These are phyloP conservation scores for Fraxinus albicans DNA, from an alignment of 305 asterid genomes.

Conservation along the genomic window DNA sequence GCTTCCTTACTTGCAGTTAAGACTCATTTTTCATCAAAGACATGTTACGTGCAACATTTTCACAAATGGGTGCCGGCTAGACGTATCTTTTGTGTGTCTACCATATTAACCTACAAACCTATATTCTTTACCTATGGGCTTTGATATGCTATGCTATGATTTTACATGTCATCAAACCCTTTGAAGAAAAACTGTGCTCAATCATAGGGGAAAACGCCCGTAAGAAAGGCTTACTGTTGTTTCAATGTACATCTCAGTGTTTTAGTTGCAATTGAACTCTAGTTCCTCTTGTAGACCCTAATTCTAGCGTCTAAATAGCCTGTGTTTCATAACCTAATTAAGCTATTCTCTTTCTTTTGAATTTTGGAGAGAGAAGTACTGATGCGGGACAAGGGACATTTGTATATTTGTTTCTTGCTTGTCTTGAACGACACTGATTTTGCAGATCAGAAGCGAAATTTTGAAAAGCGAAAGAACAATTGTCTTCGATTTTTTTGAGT, in stretches of 20 bases:
- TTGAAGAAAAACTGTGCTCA: background rate
- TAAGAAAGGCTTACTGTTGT: constrained; percentile 1
- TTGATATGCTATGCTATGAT: background rate
- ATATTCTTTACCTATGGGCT: background rate
- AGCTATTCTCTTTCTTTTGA: background rate
- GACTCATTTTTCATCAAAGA: background rate
- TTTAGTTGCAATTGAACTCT: constrained; percentile 2
- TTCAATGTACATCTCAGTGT: background rate
- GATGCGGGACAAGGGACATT: background rate
- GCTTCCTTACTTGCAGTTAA: background rate
- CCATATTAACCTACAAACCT: background rate
- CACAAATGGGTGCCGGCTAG: background rate
- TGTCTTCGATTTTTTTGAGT: background rate
- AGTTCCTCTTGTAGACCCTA: constrained; percentile 9
- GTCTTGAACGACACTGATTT: background rate
- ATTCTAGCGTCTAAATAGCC: background rate
- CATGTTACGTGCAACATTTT: background rate
- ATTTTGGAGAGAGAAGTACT: background rate
- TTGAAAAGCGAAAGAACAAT: background rate
- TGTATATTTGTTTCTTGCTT: background rate
- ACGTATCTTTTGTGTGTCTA: background rate
- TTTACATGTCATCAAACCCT: constrained; percentile 10
- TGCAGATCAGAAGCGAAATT: background rate
- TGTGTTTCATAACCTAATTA: background rate
- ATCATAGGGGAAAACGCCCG: background rate